Conservation (phyloP, 2,329 filamentous ascomycete genomes). For the Grosmannia clavigera region DNA sequence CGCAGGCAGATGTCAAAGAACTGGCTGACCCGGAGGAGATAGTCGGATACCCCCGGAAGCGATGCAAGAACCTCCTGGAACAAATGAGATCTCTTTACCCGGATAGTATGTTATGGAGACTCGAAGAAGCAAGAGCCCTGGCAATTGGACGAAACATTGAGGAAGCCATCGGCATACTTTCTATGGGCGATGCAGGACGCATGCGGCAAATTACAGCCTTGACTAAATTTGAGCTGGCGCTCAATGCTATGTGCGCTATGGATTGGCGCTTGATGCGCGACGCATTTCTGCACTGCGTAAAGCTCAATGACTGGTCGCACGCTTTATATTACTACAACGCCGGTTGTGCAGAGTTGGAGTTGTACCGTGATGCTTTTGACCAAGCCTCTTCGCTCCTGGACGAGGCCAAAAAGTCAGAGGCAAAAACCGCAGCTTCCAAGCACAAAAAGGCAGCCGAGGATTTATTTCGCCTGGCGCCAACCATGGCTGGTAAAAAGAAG, state of each 20-base stretch:
- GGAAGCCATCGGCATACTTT: slow-evolving; percentile 54
- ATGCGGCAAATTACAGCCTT: slow-evolving; percentile 85
- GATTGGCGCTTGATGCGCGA: slow-evolving; percentile 62
- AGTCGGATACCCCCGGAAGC: slow-evolving; percentile 59
- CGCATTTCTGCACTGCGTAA: slow-evolving; percentile 61
- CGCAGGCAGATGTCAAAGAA: slow-evolving; percentile 37
- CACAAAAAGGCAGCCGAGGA: slow-evolving; percentile 56
- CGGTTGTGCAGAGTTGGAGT: slow-evolving; percentile 63
- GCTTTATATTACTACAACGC: slow-evolving; percentile 83
- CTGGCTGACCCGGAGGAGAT: slow-evolving; percentile 39
- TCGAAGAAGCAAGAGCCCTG: slow-evolving; percentile 75
- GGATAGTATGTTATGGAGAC: slow-evolving; percentile 69
- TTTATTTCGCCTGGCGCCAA: slow-evolving; percentile 58
- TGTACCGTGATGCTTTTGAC: slow-evolving; percentile 56
- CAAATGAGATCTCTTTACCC: slow-evolving; percentile 72
- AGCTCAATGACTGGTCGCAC: slow-evolving; percentile 84
- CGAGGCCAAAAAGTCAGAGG: slow-evolving; percentile 11
- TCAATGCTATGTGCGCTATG: slow-evolving; percentile 69
- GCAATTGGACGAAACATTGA: slow-evolving; percentile 54
- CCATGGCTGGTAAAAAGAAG: slow-evolving; percentile 68
- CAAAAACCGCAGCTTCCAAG: slow-evolving; percentile 25
- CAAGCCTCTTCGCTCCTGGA: slow-evolving; percentile 16
- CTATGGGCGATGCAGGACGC: slow-evolving; percentile 46
- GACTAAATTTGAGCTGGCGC: slow-evolving; percentile 69
- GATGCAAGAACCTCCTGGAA: slow-evolving; percentile 53